These are phyloP conservation scores for Nematocida sp. DNA, from an alignment of 371 early-diverging fungal species.

Conservation along the genomic window DNA sequence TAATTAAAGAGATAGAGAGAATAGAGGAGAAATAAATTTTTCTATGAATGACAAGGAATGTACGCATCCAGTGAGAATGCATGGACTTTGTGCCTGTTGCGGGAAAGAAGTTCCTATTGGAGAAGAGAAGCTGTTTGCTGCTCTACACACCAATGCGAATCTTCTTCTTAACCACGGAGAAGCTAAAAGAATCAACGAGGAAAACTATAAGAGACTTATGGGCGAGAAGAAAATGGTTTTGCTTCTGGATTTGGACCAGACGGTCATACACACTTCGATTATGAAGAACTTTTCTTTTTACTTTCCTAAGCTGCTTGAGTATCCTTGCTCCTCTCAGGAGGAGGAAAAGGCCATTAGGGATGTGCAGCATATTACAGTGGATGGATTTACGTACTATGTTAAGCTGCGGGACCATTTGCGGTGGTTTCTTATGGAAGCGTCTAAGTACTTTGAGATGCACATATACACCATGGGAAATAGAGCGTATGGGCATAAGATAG, in stretches of 20 bases:
- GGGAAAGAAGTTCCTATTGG: constrained; percentile 50
- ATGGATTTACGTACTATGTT: constrained; percentile 55
- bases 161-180: constrained; percentile 51
- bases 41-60: constrained; percentile 45
- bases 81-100: constrained; percentile 60
- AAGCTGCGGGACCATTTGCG: constrained; percentile 71
- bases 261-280: constrained; percentile 84
- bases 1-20: not conserved
- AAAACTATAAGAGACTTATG: constrained; percentile 68
- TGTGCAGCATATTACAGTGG: constrained; percentile 25
- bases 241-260: constrained; percentile 95
- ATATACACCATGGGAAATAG: constrained; percentile 97
- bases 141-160: constrained; percentile 53
- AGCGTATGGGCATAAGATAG: constrained; percentile 82
- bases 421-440: constrained; percentile 73
- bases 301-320: not conserved
- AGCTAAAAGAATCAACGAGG: constrained; percentile 51
- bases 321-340: not conserved
- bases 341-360: constrained; percentile 18
- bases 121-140: constrained; percentile 44
- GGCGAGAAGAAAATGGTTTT: constrained; percentile 74
- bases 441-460: constrained; percentile 76
- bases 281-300: not conserved
- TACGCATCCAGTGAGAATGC: constrained; percentile 57
- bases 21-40: constrained; percentile 48